Evolutionary conservation across 2,329 filamentous ascomycete genomes (phyloP), one percentile per base, ranked within the genome.

Genomic region (Paracoccidioides lutzii): DNA sequence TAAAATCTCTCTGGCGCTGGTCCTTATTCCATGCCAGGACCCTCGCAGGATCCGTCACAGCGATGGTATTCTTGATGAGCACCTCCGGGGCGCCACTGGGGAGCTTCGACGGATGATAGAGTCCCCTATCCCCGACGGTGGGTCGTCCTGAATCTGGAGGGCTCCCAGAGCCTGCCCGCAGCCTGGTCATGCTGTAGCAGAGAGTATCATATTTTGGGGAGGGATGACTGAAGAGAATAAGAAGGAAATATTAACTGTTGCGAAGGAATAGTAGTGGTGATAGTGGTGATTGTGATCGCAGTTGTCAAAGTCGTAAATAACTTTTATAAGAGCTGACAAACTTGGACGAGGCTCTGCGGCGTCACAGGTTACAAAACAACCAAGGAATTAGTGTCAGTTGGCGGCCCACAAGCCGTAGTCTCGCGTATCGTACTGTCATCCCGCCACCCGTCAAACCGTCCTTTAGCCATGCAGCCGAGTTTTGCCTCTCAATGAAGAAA

Each of bases 1-100:
- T 84, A 59, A 72, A 74, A 22, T 68, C 66, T 33, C 71, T 64
- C 54, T 71, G 67, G 42, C 71, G 69, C 52, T 73, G 69, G 58
- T 71, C 70, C 43, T 66, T 65, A 60, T 69, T 66, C 65, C 69
- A 71, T 5, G 67, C 60, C 4, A 73, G 58, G 1, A 74, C 70
- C 41, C 65, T 62, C 4, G 66, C 59, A 15, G 71, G 62, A 48
- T 74, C 67, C 4, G 67, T 66, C 1, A 74, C 65, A 41, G 68
- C 65, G 37, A 73, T 64, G 1, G 72, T 74, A 55, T 73, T 71
- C 55, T 69, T 66, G 1, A 61, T 55, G 42, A 74, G 65, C 12
- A 69, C 56, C 10, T 73, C 71, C 9, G 72, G 71, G 7, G 71
- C 67, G 53, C 69, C 70, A 30, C 64, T 62, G 35, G 72, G 71